Evolutionary conservation across 75 land plant species (phyloP).

Genomic region (Cupressus sempervirens): DNA sequence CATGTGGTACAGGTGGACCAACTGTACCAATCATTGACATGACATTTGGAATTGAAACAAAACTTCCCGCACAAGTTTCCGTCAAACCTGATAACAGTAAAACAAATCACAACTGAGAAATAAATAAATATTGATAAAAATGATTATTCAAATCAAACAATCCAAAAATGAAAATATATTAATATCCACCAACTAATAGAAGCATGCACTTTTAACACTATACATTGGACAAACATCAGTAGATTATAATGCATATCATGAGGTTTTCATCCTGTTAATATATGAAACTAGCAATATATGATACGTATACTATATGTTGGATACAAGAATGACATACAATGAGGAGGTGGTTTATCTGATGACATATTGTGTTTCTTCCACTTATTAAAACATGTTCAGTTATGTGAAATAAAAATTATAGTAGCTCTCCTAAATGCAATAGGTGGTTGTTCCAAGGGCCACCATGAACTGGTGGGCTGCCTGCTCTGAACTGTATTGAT

Average conservation of each 20-base stretch:
- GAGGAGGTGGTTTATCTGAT: background rate
- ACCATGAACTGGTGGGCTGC: background rate
- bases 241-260: background rate
- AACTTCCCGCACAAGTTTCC: conserved; percentile 97
- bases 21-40: conserved; percentile 90
- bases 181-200: background rate
- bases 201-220: background rate
- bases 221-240: background rate
- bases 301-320: background rate
- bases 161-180: background rate
- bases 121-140: background rate
- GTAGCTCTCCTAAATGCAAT: background rate
- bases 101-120: background rate
- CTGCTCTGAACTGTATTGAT: background rate
- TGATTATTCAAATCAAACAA: background rate
- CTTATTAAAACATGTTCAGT: background rate
- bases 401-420: background rate
- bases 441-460: background rate
- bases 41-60: conserved; percentile 82
- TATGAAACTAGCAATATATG: too few species aligned
- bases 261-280: background rate
- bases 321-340: background rate
- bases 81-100: conserved; percentile 65
- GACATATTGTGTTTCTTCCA: background rate
- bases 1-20: conserved; percentile 88